Evolutionary conservation across 768 basidiomycete genomes (phyloP).

Genomic region (Fomitopsis pulvina): DNA sequence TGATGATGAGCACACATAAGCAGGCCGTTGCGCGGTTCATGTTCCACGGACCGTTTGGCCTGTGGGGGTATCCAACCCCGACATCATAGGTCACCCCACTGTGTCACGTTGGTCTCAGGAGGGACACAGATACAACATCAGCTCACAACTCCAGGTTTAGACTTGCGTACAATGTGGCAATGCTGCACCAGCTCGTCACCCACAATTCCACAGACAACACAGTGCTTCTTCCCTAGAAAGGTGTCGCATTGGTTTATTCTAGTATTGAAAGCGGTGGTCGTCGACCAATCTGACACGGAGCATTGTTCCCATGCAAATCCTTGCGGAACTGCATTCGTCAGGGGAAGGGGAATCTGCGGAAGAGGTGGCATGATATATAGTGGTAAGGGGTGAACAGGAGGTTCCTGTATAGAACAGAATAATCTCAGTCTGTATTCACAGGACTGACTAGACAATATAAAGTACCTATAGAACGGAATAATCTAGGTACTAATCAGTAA

Average conservation of each 20-base stretch:
- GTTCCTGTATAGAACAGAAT: no score
- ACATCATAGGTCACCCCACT: background rate
- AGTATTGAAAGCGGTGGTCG: background rate
- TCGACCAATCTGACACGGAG: background rate
- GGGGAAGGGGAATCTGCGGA: background rate
- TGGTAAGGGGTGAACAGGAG: no score
- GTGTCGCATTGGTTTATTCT: background rate
- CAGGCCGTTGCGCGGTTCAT: constrained; percentile 1
- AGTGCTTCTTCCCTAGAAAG: background rate
- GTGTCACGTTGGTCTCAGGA: background rate
- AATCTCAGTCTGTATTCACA: no score
- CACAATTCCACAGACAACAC: background rate
- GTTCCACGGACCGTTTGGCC: background rate
- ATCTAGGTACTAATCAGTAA: no score
- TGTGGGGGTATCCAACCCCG: background rate
- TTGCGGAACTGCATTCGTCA: background rate
- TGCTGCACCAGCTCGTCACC: background rate
- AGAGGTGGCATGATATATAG: background rate
- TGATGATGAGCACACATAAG: constrained; percentile 9
- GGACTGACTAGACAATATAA: no score
- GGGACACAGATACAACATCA: background rate
- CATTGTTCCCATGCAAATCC: background rate
- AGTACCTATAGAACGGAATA: no score
- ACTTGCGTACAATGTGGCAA: background rate
- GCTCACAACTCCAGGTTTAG: background rate